Evolutionary conservation across 495 filamentous ascomycete species (phyloP), one percentile per base, ranked within the genome.

Genomic region (Daldinia grandis): DNA sequence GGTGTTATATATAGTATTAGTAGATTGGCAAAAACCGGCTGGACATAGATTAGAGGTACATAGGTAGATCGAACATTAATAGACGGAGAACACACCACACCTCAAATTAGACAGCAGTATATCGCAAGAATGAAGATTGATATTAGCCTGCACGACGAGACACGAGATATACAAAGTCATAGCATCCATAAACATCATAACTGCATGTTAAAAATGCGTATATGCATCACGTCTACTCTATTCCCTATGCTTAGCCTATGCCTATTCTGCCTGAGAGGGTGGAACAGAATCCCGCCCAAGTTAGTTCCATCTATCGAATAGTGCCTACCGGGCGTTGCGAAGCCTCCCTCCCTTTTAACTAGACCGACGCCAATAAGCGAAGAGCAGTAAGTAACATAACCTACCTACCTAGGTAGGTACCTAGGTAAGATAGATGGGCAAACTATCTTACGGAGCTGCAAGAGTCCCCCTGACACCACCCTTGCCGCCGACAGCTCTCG

Each of bases 401-500:
- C 12, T 35, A 21, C 3, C 10, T 38, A 21, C 5, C 21, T 12
- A 19, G 17, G 31, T n/a, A n/a, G n/a, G n/a, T n/a, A n/a, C n/a
- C n/a, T n/a, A 42, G 25, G 8, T 47, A 44, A 12, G 14, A 17
- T 51, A 54, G 33, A 14, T 40, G 28, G 27, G 17, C 47, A 28
- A 7, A n/a, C 31, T 33, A 19, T 12, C 24, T 76, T 69, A 77
- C 64, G 73, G 69, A 31, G 69, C 73, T 51, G 71, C 64, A 64
- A 95, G 78, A 27, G 78, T 86, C 27, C 94, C 93, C 69, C 94
- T 86, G 38, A 96, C 92, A 63, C 92, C 93, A 30, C 89, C 89
- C 81, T 96, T 93, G 33, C 88, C 91, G 60, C 94, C 94, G 37
- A 97, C 89, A 77, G 97, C 93, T 64, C 94, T 86, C 63, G 90